Percentiles rank a stretch among this genome's conserved stretches.
phyloP scores from a whole-genome alignment of 257 asterid species.

The Pogostemon cablin region DNA sequence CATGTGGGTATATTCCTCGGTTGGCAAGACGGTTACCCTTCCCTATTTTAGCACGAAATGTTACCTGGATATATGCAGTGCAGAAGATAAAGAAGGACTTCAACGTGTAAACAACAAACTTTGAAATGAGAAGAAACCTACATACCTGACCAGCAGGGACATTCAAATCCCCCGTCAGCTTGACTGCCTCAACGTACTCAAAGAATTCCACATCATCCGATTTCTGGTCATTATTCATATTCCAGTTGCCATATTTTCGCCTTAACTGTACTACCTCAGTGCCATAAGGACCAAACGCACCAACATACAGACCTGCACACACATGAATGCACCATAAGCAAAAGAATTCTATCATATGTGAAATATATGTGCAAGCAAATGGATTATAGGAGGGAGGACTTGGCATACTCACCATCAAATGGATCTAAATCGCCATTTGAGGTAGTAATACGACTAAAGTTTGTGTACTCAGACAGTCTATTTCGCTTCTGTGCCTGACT shows the following conservation, averaged over 20 bases:
- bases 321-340: conserved; percentile 18
- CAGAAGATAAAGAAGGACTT: conserved; percentile 13
- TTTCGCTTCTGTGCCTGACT: conserved; percentile 73
- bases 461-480: conserved; percentile 74
- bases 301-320: conserved; percentile 78
- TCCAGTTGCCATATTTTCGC: conserved; percentile 96
- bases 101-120: conserved; percentile 13
- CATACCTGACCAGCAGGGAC: conserved; percentile 96
- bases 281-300: conserved; percentile 98
- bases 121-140: conserved; percentile 16
- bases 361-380: neutral
- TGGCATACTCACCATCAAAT: conserved; percentile 70
- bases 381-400: conserved; percentile 6
- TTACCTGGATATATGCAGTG: conserved; percentile 53
- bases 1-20: conserved; percentile 80
- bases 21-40: conserved; percentile 66
- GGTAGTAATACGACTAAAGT: conserved; percentile 71
- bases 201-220: conserved; percentile 84
- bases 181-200: conserved; percentile 97
- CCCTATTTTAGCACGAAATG: conserved; percentile 88
- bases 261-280: conserved; percentile 87
- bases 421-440: conserved; percentile 81
- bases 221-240: conserved; percentile 46
- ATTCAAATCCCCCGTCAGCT: conserved; percentile 92
- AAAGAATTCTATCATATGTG: neutral